phyloP scores from a whole-genome alignment of 495 filamentous ascomycete species.

The Xylaria flabelliformis region DNA sequence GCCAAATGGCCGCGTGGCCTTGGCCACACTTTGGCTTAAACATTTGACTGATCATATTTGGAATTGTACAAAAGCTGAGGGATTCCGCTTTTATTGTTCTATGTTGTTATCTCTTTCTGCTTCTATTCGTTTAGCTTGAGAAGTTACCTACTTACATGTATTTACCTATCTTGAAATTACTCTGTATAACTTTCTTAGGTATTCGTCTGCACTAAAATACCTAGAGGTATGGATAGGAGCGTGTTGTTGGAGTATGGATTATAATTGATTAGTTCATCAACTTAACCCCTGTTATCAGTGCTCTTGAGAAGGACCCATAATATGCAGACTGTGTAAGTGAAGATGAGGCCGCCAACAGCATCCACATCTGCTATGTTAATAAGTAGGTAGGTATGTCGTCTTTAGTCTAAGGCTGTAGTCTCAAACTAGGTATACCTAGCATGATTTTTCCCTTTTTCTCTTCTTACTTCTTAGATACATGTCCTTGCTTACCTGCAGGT shows the following conservation, averaged over 20 bases:
- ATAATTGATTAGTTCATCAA: neutral
- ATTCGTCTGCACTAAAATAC: neutral
- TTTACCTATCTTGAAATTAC: neutral
- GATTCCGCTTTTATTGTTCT: neutral
- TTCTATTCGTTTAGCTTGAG: neutral
- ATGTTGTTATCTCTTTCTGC: neutral
- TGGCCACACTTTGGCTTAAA: slow-evolving; percentile 3
- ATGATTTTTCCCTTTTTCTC: neutral
- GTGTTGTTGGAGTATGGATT: no score
- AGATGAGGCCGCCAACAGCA: slow-evolving; percentile 14
- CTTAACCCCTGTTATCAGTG: neutral
- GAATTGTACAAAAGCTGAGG: slow-evolving; percentile 11
- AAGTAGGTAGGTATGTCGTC: neutral
- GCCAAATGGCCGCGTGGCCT: slow-evolving; percentile 16
- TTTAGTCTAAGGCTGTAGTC: neutral
- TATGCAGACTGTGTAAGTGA: neutral
- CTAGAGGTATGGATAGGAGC: neutral
- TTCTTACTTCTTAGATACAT: neutral
- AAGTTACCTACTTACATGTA: no score
- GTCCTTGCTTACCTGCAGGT: neutral
- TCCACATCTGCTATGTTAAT: neutral
- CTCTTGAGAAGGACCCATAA: neutral
- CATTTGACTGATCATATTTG: neutral
- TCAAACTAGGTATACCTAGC: neutral
- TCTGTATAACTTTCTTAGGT: neutral